Conservation (phyloP, 495 filamentous ascomycete species). For the Usnea hakonensis region DNA sequence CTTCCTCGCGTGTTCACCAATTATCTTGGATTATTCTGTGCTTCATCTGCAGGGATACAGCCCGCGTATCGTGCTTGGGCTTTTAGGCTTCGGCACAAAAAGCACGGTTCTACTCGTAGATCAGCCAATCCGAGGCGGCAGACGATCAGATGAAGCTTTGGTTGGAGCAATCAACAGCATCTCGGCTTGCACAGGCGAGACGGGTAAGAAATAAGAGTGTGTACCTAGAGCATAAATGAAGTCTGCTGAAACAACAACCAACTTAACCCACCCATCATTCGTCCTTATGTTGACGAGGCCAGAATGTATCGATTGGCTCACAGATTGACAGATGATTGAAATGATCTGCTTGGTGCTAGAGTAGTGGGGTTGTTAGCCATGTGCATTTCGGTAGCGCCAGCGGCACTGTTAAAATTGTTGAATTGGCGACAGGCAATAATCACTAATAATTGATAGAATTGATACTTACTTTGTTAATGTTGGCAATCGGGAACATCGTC, state of each 20-base stretch:
- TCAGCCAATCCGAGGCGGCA: slow-evolving; percentile 1
- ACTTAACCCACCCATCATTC: not conserved
- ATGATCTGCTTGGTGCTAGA: no score
- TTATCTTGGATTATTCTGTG: not conserved
- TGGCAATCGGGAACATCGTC: no score
- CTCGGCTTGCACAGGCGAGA: not conserved
- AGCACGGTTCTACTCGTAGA: slow-evolving; percentile 2
- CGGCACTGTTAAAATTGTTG: no score
- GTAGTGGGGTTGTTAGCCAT: no score
- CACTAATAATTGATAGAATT: no score
- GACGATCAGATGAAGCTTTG: not conserved
- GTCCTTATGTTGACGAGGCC: not conserved
- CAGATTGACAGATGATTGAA: slow-evolving; percentile 9
- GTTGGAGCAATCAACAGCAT: not conserved
- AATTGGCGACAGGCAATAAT: no score
- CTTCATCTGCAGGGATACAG: slow-evolving; percentile 1
- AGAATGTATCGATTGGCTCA: slow-evolving; percentile 4
- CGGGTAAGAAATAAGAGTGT: no score
- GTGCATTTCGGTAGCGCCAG: no score
- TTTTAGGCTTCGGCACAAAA: not conserved
- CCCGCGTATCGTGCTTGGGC: slow-evolving; percentile 3
- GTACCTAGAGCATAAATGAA: no score
- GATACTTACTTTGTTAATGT: no score
- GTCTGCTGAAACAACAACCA: not conserved
- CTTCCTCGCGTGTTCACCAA: slow-evolving; percentile 2